Evolutionary conservation across 2,329 filamentous ascomycete genomes (phyloP), one percentile per base, ranked within the genome.

Genomic region (Cordyceps cateniannulata): DNA sequence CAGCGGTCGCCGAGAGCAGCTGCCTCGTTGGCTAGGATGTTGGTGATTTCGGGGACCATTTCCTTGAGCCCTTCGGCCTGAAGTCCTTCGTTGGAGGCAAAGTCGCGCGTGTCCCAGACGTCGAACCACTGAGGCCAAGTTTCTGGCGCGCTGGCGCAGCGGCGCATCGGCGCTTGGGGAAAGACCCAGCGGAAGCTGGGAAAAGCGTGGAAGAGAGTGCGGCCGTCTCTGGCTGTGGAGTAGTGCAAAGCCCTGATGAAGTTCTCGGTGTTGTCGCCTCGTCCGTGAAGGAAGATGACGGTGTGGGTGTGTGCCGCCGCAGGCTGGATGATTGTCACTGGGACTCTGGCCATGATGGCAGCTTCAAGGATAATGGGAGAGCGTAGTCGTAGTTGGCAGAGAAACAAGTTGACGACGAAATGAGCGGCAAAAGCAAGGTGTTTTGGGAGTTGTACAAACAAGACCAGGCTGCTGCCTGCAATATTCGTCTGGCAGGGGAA

Each of bases 161-260:
- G 45, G 57, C 69, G 66, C 40, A 67, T 24, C 12, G 74, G 73
- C 1, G 79, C 76, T 57, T 75, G 72, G 10, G 79, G 79, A 59
- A 82, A 82, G 7, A 82, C 77, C 76, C 78, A 82, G 59, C 76
- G 74, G 65, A 81, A 72, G 5, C 74, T 72, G 5, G 80, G 78
- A 40, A 81, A 77, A 9, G 69, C 65, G 4, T 76, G 71, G 24
- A 67, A 52, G 1, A 81, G 73, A 3, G 69, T 71, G 20, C 64
- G 70, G n/a, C 65, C 61, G 6, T 60, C 62, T 0, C 74, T 75
- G 62, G 73, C 70, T 40, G 60, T 65, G 24, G 68, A 73, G 62
- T 66, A 62, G 10, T 65, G 50, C 2, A 79, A 66, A 0, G 71
- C 69, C 16, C 63, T 62, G 24, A 64, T 63, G 62, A 78, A 74